These are phyloP conservation scores for Coffea canephora DNA, from an alignment of 257 asterid species.

Conservation along the genomic window DNA sequence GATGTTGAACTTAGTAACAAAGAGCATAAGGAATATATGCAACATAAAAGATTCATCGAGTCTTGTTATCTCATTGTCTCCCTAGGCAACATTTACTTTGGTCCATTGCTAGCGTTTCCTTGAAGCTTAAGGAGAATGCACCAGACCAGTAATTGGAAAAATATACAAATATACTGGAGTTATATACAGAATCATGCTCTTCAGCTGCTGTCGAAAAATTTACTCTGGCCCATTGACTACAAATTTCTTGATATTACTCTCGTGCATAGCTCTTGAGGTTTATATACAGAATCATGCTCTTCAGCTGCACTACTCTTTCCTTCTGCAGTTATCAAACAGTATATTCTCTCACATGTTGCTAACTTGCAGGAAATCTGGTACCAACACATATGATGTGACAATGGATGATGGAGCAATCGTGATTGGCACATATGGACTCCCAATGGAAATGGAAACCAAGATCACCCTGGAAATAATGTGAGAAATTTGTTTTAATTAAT, in stretches of 20 bases:
- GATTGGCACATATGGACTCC: conserved; percentile 79
- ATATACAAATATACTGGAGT: too few relatives aligned
- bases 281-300: background rate
- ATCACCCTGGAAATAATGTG: conserved; percentile 66
- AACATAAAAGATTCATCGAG: background rate
- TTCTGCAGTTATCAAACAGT: background rate
- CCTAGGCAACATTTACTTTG: background rate
- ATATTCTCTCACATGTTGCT: background rate
- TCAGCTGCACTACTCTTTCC: background rate
- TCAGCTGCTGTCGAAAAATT: too few relatives aligned
- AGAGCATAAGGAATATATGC: background rate
- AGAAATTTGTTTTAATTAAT: conserved; percentile 24
- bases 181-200: too few relatives aligned
- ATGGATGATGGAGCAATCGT: conserved; percentile 97
- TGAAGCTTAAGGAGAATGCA: background rate
- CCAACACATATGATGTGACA: conserved; percentile 49
- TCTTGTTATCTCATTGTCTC: background rate
- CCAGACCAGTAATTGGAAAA: background rate
- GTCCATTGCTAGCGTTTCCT: background rate
- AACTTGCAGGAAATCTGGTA: conserved; percentile 54
- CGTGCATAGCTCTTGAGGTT: background rate
- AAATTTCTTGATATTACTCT: background rate
- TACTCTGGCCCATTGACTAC: background rate
- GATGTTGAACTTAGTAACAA: background rate
- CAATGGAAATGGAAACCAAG: conserved; percentile 69